Percentiles rank a stretch among this genome's conserved stretches.
Evolutionary conservation across 176 grass and related monocot genomes (phyloP).

Genomic region (Oryza rufipogon): DNA sequence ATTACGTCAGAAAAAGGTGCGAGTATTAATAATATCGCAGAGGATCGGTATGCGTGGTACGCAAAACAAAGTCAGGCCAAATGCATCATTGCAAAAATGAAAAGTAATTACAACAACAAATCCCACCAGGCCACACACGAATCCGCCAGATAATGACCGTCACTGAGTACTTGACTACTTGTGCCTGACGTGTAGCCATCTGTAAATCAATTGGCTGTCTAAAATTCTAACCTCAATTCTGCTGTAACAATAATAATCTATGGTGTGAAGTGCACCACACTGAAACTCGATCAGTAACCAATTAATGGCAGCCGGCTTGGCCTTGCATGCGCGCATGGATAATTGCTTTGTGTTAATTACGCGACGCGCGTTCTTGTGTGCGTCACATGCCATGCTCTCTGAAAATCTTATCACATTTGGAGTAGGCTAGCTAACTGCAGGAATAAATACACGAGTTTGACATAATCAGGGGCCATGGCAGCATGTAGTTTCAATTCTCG

Average conservation of each 20-base stretch:
- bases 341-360: neutral
- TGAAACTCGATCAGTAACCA: neutral
- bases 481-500: neutral
- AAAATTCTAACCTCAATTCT: neutral
- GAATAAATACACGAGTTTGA: neutral
- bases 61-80: neutral
- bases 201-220: neutral
- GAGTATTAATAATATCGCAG: neutral
- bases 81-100: constrained; percentile 24
- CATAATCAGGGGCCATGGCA: neutral
- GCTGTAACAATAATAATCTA: constrained; percentile 3
- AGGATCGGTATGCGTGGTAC: neutral
- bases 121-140: constrained; percentile 28
- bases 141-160: constrained; percentile 32
- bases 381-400: neutral
- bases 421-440: neutral
- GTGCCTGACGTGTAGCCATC: constrained; percentile 29
- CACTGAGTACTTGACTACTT: constrained; percentile 22
- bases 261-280: neutral
- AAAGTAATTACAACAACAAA: constrained; percentile 16
- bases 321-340: neutral
- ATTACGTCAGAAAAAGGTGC: neutral
- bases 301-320: neutral
- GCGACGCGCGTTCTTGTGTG: neutral
- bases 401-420: neutral